These are phyloP conservation scores for Marsdenia floribunda DNA, from an alignment of 257 asterid species.

Conservation along the genomic window DNA sequence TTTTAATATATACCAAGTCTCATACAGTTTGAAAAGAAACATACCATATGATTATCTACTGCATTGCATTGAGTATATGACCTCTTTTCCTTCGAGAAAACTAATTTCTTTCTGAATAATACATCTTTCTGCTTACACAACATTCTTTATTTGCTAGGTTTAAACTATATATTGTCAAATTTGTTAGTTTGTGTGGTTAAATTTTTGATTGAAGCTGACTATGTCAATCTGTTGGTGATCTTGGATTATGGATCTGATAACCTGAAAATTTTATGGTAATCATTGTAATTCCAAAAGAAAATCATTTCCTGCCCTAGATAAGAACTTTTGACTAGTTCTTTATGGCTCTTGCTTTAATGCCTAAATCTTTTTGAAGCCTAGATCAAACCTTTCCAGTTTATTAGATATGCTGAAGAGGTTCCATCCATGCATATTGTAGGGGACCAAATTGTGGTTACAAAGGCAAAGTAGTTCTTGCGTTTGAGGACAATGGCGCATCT, in stretches of 20 bases:
- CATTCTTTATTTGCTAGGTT: neutral
- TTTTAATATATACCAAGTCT: neutral
- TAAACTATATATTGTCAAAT: neutral
- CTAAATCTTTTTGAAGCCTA: neutral
- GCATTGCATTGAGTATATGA: neutral
- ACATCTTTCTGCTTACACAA: neutral
- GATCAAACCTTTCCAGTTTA: neutral
- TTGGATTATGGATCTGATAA: neutral
- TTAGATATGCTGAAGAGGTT: neutral
- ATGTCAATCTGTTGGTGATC: neutral
- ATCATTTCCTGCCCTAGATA: neutral
- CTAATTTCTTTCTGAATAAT: neutral
- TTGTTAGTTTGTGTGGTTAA: neutral
- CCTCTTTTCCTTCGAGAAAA: neutral
- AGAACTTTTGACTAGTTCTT: neutral
- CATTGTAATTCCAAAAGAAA: neutral
- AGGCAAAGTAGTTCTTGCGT: constrained; percentile 84
- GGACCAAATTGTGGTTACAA: constrained; percentile 68
- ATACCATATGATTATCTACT: neutral
- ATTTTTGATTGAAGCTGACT: neutral
- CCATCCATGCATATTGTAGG: constrained; percentile 30
- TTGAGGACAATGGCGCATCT: constrained; percentile 80
- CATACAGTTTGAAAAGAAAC: neutral
- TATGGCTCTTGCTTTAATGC: neutral
- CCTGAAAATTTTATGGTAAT: neutral